Evolutionary conservation across 306 rosid species (phyloP), one percentile per base, ranked within the genome.

Genomic region (Lotus japonicus): DNA sequence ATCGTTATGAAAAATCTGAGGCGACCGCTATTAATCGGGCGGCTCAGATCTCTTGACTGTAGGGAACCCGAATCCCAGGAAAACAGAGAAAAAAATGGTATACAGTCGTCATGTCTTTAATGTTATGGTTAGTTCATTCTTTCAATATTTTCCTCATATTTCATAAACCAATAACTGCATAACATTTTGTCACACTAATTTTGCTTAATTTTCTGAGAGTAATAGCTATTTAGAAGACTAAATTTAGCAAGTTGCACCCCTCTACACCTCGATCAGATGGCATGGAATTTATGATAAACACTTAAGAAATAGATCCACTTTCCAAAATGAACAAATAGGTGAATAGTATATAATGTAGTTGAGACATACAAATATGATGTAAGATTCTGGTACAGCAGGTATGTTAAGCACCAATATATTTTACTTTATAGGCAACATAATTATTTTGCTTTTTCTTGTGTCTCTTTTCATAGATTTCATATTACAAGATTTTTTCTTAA

Each of bases 101-200:
- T 31, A 31, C 5, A 6, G 71, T 61, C 69, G 58, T 64, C 49
- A 64, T 38, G 53, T 49, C 42, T 56, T 9, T 49, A n/a, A 58
- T 70, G 66, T 61, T 36, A 71, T 64, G 61, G 76, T 70, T 54
- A 36, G 73, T 56, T 70, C 56, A 62, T 72, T 50, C 55, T 51
- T 62, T 72, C 50, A 58, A 51, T 31, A 58, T 59, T 60, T 61
- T 54, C 43, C 44, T 76, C 58, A 48, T 74, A 8, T 31, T 33
- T 68, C 54, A 35, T 44, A 55, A 35, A 55, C 60, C 57, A 53
- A 55, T 18, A 55, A 62, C 42, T 74, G 63, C 62, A 62, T 8
- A 19, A 50, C 16, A n/a, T 50, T 71, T 43, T 66, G 78, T 49
- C 72, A 39, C 48, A 76, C 71, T 35, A 64, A 64, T 63, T 74